Conservation (phyloP, 805 yeast species). For the Candida ascalaphidarum region DNA sequence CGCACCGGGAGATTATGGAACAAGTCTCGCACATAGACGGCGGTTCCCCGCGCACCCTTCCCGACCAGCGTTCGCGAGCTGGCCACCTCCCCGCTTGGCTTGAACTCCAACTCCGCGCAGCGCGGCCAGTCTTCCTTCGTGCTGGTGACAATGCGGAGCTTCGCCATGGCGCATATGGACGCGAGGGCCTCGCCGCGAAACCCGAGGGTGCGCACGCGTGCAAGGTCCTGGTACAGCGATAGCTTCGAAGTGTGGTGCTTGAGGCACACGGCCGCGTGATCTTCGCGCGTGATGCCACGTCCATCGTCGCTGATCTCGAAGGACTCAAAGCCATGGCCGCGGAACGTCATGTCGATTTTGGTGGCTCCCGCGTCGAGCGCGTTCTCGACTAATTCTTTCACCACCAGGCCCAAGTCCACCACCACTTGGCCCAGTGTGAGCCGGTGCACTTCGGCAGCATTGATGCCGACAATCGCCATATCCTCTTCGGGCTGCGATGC, state of each 20-base stretch:
- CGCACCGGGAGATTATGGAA: constrained; percentile 78
- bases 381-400: constrained; percentile 84
- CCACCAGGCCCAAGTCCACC: constrained; percentile 63
- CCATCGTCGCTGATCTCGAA: constrained; percentile 69
- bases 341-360: constrained; percentile 58
- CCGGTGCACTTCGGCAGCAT: constrained; percentile 50
- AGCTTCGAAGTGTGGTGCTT: constrained; percentile 68
- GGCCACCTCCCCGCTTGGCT: constrained; percentile 43
- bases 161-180: constrained; percentile 52
- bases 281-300: constrained; percentile 45
- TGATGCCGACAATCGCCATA: constrained; percentile 18
- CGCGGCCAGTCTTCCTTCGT: constrained; percentile 40
- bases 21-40: constrained; percentile 46
- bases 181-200: constrained; percentile 80
- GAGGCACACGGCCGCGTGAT: constrained; percentile 45
- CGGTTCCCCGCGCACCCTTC: constrained; percentile 59
- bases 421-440: constrained; percentile 94
- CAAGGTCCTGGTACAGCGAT: constrained; percentile 44
- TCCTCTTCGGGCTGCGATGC: no score
- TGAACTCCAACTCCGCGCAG: constrained; percentile 50
- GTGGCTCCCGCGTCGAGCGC: constrained; percentile 72
- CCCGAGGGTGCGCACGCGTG: constrained; percentile 48
- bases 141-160: constrained; percentile 43
- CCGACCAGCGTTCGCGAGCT: constrained; percentile 29
- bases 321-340: constrained; percentile 64